Evolutionary conservation across 2,329 filamentous ascomycete genomes (phyloP).

Genomic region (Eutypella sp.): DNA sequence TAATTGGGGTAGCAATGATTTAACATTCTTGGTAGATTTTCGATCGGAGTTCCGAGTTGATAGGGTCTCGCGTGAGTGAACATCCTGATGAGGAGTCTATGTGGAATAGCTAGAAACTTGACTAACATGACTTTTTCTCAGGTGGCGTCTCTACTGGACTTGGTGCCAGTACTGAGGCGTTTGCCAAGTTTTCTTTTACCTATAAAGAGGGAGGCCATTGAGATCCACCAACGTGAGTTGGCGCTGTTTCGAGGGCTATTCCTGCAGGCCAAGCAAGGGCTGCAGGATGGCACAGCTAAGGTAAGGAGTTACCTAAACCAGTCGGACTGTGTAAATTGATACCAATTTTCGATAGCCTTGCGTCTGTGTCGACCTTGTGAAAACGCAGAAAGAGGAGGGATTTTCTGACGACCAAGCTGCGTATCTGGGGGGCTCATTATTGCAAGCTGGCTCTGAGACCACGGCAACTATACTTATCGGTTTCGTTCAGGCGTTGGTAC

Average conservation of each 20-base stretch:
- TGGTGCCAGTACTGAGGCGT: not conserved
- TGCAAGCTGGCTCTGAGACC: slow-evolving; percentile 34
- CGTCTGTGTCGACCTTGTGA: slow-evolving; percentile 18
- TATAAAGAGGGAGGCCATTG: not conserved
- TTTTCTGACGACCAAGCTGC: slow-evolving; percentile 29
- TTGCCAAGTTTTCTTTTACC: not conserved
- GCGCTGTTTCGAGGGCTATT: not conserved
- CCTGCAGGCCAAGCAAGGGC: slow-evolving; percentile 28
- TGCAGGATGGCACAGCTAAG: slow-evolving; percentile 40
- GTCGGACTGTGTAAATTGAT: slow-evolving; percentile 21
- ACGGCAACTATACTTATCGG: slow-evolving; percentile 40
- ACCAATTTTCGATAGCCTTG: slow-evolving; percentile 14
- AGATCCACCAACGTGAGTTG: not conserved
- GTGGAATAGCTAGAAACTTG: not conserved
- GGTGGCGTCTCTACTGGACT: not conserved
- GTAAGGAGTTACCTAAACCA: slow-evolving; percentile 34
- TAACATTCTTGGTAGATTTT: not conserved
- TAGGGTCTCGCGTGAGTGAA: not conserved
- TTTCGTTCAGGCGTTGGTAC: slow-evolving; percentile 42
- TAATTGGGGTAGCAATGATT: not conserved
- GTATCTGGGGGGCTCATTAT: slow-evolving; percentile 23
- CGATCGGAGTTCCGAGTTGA: not conserved
- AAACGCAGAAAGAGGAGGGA: slow-evolving; percentile 22
- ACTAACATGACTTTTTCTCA: not conserved
- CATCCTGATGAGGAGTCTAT: not conserved